Evolutionary conservation across 495 filamentous ascomycete species (phyloP).

Genomic region (Friedmanniomyces simplex): DNA sequence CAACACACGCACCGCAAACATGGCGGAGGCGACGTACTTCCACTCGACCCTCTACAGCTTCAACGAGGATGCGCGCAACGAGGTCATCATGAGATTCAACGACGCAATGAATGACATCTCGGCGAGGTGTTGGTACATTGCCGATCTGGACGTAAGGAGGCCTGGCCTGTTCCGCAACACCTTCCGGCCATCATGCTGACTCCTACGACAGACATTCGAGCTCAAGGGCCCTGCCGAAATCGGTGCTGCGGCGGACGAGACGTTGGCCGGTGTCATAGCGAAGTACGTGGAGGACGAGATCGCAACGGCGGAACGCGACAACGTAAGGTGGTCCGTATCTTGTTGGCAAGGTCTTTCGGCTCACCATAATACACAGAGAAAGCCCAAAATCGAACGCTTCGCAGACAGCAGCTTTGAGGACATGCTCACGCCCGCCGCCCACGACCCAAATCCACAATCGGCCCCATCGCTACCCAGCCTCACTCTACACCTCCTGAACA

Average conservation of each 20-base stretch:
- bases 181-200: slow-evolving; percentile 1
- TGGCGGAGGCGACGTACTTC: slow-evolving; percentile 12
- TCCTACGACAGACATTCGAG: slow-evolving; percentile 1
- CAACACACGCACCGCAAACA: not conserved
- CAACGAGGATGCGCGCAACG: not conserved
- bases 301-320: not conserved
- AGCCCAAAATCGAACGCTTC: not conserved
- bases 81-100: slow-evolving; percentile 8
- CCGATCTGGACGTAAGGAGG: not conserved
- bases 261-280: not conserved
- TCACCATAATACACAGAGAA: not conserved
- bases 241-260: not conserved
- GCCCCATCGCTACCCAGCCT: not conserved
- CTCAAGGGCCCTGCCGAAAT: slow-evolving; percentile 1
- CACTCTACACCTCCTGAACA: not conserved
- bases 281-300: slow-evolving; percentile 9
- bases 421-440: not conserved
- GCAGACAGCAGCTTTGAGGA: not conserved
- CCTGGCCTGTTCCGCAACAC: not conserved
- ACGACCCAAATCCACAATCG: not conserved
- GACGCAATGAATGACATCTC: slow-evolving; percentile 5
- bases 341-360: not conserved
- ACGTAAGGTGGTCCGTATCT: not conserved
- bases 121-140: slow-evolving; percentile 7
- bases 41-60: slow-evolving; percentile 13